phyloP scores from a whole-genome alignment of 495 filamentous ascomycete genomes.

The Filosporella fistucella region DNA sequence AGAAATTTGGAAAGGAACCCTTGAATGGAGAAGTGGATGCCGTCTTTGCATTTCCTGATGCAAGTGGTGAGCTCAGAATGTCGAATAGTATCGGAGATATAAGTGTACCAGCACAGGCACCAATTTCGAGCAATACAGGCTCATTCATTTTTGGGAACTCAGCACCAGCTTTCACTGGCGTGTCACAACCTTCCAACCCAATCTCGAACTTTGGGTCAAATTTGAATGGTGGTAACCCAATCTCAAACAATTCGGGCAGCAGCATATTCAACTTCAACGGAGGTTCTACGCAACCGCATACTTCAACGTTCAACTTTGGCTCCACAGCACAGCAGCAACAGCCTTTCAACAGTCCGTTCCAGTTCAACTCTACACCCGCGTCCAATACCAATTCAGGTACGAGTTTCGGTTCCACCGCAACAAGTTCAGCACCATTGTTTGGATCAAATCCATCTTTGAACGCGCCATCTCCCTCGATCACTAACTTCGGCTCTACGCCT shows the following conservation, averaged over 20 bases:
- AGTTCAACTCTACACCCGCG: slow-evolving; percentile 11
- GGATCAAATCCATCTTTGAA: too few relatives aligned
- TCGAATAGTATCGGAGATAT: too few relatives aligned
- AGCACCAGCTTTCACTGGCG: slow-evolving; percentile 4
- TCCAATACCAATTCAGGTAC: too few relatives aligned
- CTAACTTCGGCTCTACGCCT: slow-evolving; percentile 8
- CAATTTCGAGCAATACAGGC: not conserved
- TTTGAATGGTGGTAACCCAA: too few relatives aligned
- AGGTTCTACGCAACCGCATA: not conserved
- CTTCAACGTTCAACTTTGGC: slow-evolving; percentile 9
- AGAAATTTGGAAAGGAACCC: slow-evolving; percentile 6
- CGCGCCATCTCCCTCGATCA: not conserved
- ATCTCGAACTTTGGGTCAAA: slow-evolving; percentile 9
- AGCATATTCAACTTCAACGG: slow-evolving; percentile 11
- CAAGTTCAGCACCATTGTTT: too few relatives aligned
- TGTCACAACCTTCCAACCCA: not conserved
- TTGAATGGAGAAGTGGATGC: slow-evolving; percentile 2
- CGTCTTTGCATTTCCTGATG: not conserved
- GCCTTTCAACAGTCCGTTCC: slow-evolving; percentile 8
- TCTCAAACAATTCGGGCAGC: slow-evolving; percentile 8
- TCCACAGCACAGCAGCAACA: slow-evolving; percentile 6
- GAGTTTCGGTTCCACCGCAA: too few relatives aligned
- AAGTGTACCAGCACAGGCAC: not conserved
- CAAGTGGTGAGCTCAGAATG: too few relatives aligned
- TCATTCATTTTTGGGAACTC: not conserved